These are phyloP conservation scores for Daldinia sp. DNA, from an alignment of 2,329 filamentous ascomycete genomes.

Conservation along the genomic window DNA sequence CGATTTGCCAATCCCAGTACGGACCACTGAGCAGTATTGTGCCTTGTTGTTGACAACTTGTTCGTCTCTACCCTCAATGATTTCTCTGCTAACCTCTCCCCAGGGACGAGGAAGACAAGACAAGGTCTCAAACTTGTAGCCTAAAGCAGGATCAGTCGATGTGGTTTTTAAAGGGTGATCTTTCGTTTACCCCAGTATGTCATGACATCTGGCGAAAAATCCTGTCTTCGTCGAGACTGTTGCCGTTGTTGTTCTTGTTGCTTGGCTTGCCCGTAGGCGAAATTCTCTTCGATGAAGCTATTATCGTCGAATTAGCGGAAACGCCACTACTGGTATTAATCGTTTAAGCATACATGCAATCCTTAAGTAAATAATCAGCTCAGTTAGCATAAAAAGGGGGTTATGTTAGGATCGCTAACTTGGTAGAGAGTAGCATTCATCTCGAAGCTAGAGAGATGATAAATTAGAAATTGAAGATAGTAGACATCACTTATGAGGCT, in stretches of 20 bases:
- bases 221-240: constrained; percentile 57
- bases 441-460: constrained; percentile 73
- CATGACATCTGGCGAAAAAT: constrained; percentile 81
- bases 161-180: neutral
- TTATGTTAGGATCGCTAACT: constrained; percentile 63
- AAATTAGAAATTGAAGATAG: constrained; percentile 29
- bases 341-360: constrained; percentile 62
- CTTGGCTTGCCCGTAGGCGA: constrained; percentile 75
- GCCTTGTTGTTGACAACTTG: constrained; percentile 86
- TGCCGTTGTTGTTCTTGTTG: constrained; percentile 69
- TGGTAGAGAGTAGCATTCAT: constrained; percentile 96
- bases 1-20: constrained; percentile 83
- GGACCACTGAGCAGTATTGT: constrained; percentile 95
- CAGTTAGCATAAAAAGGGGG: constrained; percentile 5
- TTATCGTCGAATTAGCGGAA: constrained; percentile 23
- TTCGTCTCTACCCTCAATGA: constrained; percentile 80
- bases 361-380: constrained; percentile 54
- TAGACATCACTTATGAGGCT: constrained; percentile 12
- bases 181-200: constrained; percentile 83
- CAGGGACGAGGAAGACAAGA: constrained; percentile 81
- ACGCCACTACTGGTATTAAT: neutral
- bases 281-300: constrained; percentile 94
- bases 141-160: constrained; percentile 57
- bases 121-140: constrained; percentile 96
- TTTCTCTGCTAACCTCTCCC: constrained; percentile 76